Evolutionary conservation across 2,329 filamentous ascomycete genomes (phyloP).

Genomic region (Dothidotthia symphoricarpi): DNA sequence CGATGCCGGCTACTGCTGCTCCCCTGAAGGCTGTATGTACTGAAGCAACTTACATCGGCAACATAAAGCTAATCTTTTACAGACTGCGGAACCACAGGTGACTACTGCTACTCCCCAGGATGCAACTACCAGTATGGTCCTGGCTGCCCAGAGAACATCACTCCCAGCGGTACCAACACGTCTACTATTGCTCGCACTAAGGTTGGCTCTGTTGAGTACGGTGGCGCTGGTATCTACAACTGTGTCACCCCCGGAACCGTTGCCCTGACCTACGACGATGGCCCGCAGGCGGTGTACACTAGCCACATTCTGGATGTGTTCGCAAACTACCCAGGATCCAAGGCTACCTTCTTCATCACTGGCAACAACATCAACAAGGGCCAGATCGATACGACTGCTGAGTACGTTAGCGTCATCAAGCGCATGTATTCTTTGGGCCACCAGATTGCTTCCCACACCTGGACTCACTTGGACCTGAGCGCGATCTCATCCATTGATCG

Average conservation of each 20-base stretch:
- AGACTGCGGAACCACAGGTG: conserved; percentile 54
- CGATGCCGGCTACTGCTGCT: conserved; percentile 38
- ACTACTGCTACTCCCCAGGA: conserved; percentile 61
- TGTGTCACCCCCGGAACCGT: conserved; percentile 57
- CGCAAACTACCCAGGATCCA: conserved; percentile 55
- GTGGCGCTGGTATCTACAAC: conserved; percentile 56
- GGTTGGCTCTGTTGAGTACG: conserved; percentile 57
- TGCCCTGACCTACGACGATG: conserved; percentile 67
- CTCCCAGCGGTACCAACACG: conserved; percentile 57
- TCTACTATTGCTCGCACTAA: conserved; percentile 53
- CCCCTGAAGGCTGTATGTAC: conserved; percentile 29
- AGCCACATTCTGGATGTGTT: conserved; percentile 61
- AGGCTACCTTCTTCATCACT: conserved; percentile 67
- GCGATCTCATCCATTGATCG: conserved; percentile 46
- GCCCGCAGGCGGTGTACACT: conserved; percentile 60
- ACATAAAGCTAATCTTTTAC: conserved; percentile 10
- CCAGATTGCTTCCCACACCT: conserved; percentile 61
- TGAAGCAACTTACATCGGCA: not conserved
- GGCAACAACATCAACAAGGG: conserved; percentile 59
- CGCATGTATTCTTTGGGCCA: conserved; percentile 57
- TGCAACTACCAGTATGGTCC: conserved; percentile 63
- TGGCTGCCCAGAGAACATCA: conserved; percentile 59
- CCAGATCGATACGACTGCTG: conserved; percentile 53
- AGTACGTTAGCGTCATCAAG: conserved; percentile 54
- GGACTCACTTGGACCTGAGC: conserved; percentile 53